Evolutionary conservation across 2,329 filamentous ascomycete species (phyloP), one percentile per base, ranked within the genome.

Genomic region (Huntiella savannae): DNA sequence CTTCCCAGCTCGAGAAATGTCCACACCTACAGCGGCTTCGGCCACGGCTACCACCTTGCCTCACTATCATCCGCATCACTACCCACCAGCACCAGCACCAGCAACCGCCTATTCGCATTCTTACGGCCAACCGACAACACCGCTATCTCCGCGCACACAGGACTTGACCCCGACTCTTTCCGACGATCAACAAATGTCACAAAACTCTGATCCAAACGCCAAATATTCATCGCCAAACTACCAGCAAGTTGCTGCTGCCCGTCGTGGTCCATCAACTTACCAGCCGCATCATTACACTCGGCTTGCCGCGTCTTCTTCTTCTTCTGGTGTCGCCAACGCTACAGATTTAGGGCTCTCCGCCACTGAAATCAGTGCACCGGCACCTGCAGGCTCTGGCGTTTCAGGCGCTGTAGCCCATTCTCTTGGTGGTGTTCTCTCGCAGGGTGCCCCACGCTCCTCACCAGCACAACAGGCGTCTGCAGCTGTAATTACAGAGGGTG

Each of bases 21-120:
- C 82, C 69, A 86, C 82, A 55, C 82, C 82, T 54, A 84, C 81
- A 52, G 81, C 78, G 57, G 79, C 78, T 56, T 81, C 79, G 60
- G 79, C 78, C 56, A 81, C 79, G 60, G 77, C 77, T 57, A 80
- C 77, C 54, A 49, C 47, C 17, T 44, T 49, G 16, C 47, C 47
- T 38, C 47, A 73, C 56, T 77, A 79, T 62, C 73, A 77, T 62
- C 70, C 72, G 51, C 71, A 71, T 57, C 75, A 76, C 64, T 75
- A 75, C 56, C 65, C 70, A 17, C 40, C 52, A n/a, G 33, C 39
- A 15, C 37, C 44, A 28, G 22, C 22, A 28, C 22, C 5, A 28
- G 22, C 22, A 28, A 28, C 22, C 22, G 22, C 22, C 12, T 43
- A 43, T 33, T 43, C 47, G n/a, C 47, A 49, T 39, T 46, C 47